Evolutionary conservation across 2,329 filamentous ascomycete genomes (phyloP).

Genomic region (Neocucurbitaria cava): DNA sequence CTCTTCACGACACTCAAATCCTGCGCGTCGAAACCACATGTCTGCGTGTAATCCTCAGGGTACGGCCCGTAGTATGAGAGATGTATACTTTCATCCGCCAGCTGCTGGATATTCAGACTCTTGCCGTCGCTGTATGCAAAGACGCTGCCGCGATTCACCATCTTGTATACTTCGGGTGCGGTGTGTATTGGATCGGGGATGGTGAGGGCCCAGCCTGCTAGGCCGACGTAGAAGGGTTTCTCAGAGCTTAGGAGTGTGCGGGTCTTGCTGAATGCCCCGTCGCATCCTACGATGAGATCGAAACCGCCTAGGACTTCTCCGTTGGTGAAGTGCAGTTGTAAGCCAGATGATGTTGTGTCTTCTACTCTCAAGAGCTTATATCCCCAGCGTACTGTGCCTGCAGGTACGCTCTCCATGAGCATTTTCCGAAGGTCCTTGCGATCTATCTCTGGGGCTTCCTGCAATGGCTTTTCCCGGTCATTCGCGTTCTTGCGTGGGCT

Average conservation of each 20-base stretch:
- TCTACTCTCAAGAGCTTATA: slow-evolving; percentile 27
- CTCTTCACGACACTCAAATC: slow-evolving; percentile 25
- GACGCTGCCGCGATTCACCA: slow-evolving; percentile 46
- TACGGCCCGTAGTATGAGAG: slow-evolving; percentile 29
- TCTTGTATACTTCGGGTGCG: slow-evolving; percentile 37
- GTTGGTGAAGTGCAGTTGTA: slow-evolving; percentile 36
- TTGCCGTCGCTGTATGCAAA: slow-evolving; percentile 41
- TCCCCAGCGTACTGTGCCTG: slow-evolving; percentile 31
- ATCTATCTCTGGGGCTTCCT: slow-evolving; percentile 37
- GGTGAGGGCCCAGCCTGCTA: slow-evolving; percentile 41
- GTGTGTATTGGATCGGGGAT: slow-evolving; percentile 35
- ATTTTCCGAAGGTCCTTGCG: slow-evolving; percentile 28
- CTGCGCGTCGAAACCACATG: slow-evolving; percentile 25
- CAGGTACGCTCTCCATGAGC: slow-evolving; percentile 31
- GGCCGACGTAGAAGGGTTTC: slow-evolving; percentile 47
- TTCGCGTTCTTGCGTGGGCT: slow-evolving; percentile 12
- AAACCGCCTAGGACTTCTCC: slow-evolving; percentile 38
- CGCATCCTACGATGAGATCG: slow-evolving; percentile 54
- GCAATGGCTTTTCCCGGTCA: slow-evolving; percentile 7
- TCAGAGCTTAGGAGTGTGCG: slow-evolving; percentile 38
- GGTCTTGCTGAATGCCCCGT: slow-evolving; percentile 54
- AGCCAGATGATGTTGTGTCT: slow-evolving; percentile 11
- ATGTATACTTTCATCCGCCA: slow-evolving; percentile 43
- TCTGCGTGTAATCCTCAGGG: slow-evolving; percentile 32
- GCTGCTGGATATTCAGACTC: slow-evolving; percentile 36